Base-by-base conservation (phyloP, 768 basidiomycete species). In the Leccinellum luteum region DNA sequence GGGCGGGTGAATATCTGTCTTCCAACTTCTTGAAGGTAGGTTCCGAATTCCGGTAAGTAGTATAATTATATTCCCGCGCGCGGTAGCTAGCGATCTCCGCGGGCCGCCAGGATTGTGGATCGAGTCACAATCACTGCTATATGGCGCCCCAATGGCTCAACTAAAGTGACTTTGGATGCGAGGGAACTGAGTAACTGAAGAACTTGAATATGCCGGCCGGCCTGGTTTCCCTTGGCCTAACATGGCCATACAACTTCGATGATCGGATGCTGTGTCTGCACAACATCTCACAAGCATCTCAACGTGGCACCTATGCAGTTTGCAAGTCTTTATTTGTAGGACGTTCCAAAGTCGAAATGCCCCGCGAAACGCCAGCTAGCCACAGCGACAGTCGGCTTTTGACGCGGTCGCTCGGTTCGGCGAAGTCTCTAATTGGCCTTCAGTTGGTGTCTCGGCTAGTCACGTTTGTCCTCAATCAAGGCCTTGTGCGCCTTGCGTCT, bases 381-480 rank as follows among this genome's bases (percentile, higher is more conserved):
- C 32, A 55, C 44, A 48, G 44, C 41, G 57, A 62, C 25, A 34
- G 51, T 54, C 59, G 52, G 13, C 66, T 74, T 28, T 48, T 74
- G 59, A 51, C 60, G 14, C 67, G 58, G 25, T 74, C 71, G 9
- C 60, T 85, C 2, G 66, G 76, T 6, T 79, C 81, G 6, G 77
- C 76, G 14, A 76, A 79, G 14, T 88, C 89, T 27, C 82, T 99
- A 31, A 86, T 99, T 61, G 83, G 85, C 30, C 84, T 98, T 17
- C 97, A 98, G 67, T 78, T 97, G 31, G 77, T 89, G 55, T 91
- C 94, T 52, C 83, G 97, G 0, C 63, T 89, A 4, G 79, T 94
- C 67, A 98, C 97, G 0, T 99, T 97, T 71, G 68, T 79, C 5
- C 80, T 99, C 25, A 98, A 98, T 73, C 95, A 97, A 72, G 82